These are phyloP conservation scores for Hygrophoropsis aurantiaca DNA, from an alignment of 768 basidiomycete genomes.

Conservation along the genomic window DNA sequence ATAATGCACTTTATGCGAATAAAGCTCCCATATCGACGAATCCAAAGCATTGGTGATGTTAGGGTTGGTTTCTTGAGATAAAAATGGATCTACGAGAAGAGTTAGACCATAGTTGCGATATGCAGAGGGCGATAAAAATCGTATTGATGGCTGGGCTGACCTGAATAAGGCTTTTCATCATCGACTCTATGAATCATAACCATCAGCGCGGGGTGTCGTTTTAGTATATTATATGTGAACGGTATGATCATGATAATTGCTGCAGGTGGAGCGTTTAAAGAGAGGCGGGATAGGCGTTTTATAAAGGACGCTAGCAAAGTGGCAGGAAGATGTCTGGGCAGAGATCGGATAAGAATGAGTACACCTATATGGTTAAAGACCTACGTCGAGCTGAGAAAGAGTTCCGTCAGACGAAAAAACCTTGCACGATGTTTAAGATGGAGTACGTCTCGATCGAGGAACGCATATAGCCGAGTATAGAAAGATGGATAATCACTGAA, in stretches of 20 bases:
- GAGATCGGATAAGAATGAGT: background rate
- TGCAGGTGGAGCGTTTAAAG: conserved; percentile 83
- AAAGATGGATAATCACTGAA: conserved; percentile 92
- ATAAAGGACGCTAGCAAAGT: conserved; percentile 93
- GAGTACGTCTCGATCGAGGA: conserved; percentile 84
- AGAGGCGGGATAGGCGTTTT: conserved; percentile 84
- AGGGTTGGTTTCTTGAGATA: conserved; percentile 66
- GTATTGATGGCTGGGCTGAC: too few relatives aligned
- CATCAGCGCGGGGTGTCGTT: conserved; percentile 90
- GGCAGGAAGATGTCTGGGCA: conserved; percentile 76
- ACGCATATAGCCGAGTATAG: conserved; percentile 87
- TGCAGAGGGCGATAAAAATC: too few relatives aligned
- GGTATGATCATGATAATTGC: conserved; percentile 90
- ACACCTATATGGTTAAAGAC: conserved; percentile 26
- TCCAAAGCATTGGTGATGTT: conserved; percentile 75
- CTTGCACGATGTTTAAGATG: conserved; percentile 92
- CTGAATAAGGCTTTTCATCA: too few relatives aligned
- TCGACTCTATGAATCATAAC: conserved; percentile 79
- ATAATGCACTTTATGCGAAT: conserved; percentile 79
- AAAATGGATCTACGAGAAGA: conserved; percentile 82
- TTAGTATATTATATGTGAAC: conserved; percentile 92
- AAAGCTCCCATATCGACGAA: conserved; percentile 92
- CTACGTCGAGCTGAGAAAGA: conserved; percentile 91
- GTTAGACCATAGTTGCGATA: too few relatives aligned
- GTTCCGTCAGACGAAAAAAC: conserved; percentile 90